These are phyloP conservation scores for Suillus fuscotomentosus DNA, from an alignment of 768 basidiomycete genomes.

Conservation along the genomic window DNA sequence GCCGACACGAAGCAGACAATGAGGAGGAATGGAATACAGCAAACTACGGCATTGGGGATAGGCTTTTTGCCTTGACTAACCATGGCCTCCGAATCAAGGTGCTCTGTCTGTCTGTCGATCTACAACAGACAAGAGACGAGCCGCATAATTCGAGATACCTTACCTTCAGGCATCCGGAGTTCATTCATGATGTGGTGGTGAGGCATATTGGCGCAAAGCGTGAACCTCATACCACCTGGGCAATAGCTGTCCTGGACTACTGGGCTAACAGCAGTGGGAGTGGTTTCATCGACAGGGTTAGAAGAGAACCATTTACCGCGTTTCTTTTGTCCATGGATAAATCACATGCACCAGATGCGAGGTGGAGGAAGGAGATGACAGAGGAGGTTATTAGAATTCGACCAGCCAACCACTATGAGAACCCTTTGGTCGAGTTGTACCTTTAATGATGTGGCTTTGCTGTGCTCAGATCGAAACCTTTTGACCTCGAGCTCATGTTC, in stretches of 20 bases:
- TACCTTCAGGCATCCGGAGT: neutral
- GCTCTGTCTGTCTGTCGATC: neutral
- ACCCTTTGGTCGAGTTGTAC: neutral
- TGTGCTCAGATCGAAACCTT: neutral
- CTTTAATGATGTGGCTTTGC: neutral
- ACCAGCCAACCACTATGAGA: neutral
- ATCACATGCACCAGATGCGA: neutral
- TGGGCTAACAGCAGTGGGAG: neutral
- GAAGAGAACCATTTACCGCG: neutral
- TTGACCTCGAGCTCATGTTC: neutral
- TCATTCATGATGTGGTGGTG: neutral
- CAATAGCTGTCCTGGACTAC: constrained; percentile 11
- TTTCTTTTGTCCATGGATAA: constrained; percentile 2
- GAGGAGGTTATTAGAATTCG: neutral
- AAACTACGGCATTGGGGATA: constrained; percentile 2
- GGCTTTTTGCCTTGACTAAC: constrained; percentile 11
- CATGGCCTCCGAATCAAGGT: constrained; percentile 11
- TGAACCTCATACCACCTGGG: neutral
- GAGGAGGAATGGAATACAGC: constrained; percentile 7
- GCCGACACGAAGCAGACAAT: neutral
- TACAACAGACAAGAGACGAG: neutral
- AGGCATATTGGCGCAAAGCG: neutral
- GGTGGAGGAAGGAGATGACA: constrained; percentile 8
- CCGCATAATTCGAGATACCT: neutral
- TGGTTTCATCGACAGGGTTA: neutral